These are phyloP conservation scores for Sanghuangporus sanghuang DNA, from an alignment of 1,284 basidiomycete species.

Conservation along the genomic window DNA sequence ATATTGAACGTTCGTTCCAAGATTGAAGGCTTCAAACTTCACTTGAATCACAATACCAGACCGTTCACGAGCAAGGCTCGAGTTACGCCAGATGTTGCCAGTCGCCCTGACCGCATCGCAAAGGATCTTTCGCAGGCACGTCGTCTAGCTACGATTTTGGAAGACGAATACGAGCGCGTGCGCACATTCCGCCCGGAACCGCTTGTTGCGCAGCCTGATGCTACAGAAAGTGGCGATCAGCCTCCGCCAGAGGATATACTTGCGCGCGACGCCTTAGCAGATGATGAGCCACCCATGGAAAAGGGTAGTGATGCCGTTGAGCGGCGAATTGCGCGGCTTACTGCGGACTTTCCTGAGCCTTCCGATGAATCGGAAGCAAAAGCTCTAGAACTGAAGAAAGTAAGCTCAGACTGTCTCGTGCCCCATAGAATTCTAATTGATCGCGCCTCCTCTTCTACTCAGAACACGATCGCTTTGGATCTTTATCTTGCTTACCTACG, in stretches of 20 bases:
- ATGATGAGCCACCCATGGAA: conserved; percentile 54
- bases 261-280: conserved; percentile 45
- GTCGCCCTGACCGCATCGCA: conserved; percentile 68
- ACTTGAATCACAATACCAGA: conserved; percentile 78
- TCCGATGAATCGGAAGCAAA: conserved; percentile 57
- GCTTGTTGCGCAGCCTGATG: conserved; percentile 27
- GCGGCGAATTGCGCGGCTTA: conserved; percentile 67
- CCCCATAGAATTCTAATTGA: neutral
- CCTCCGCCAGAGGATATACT: conserved; percentile 37
- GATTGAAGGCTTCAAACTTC: conserved; percentile 92
- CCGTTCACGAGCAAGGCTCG: conserved; percentile 76
- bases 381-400: conserved; percentile 63
- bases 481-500: conserved; percentile 82
- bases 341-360: conserved; percentile 59
- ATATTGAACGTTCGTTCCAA: conserved; percentile 28
- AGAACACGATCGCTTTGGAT: conserved; percentile 76
- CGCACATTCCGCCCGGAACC: conserved; percentile 39
- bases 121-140: conserved; percentile 76
- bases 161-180: conserved; percentile 56
- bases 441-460: conserved; percentile 16
- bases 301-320: conserved; percentile 67
- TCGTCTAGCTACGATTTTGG: conserved; percentile 63
- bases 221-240: conserved; percentile 27
- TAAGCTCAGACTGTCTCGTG: conserved; percentile 28
- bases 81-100: conserved; percentile 76